Evolutionary conservation across 1,284 basidiomycete genomes (phyloP).

Genomic region (Cryptococcus sp.): DNA sequence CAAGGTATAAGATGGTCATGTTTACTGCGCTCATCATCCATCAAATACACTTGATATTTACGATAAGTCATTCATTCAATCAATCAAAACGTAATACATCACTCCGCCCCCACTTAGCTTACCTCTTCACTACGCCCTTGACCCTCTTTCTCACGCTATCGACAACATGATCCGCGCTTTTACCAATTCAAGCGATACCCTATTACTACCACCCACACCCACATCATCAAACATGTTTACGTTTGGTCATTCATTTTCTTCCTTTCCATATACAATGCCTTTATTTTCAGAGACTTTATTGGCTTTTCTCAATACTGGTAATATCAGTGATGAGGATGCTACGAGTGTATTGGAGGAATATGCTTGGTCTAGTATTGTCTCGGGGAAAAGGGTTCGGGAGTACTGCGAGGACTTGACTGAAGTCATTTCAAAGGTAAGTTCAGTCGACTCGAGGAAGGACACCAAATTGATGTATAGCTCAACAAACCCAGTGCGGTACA

Average conservation of each 20-base stretch:
- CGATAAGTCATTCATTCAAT: no score
- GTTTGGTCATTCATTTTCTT: neutral
- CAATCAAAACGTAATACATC: no score
- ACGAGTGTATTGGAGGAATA: slow-evolving; percentile 18
- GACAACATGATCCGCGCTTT: no score
- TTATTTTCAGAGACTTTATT: neutral
- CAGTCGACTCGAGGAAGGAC: no score
- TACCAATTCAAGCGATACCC: no score
- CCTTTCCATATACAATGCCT: slow-evolving; percentile 1
- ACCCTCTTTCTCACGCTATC: no score
- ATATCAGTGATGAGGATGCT: neutral
- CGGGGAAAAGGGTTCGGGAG: slow-evolving; percentile 19
- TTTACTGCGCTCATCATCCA: no score
- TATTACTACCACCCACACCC: neutral
- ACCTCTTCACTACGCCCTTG: no score
- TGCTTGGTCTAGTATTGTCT: slow-evolving; percentile 7
- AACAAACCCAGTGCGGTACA: neutral
- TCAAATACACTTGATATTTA: no score
- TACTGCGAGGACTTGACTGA: slow-evolving; percentile 17
- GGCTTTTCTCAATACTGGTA: neutral
- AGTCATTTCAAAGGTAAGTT: slow-evolving; percentile 12
- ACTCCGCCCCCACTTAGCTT: no score
- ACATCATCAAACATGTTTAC: neutral
- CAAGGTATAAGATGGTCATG: no score
- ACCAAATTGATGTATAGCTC: neutral